Evolutionary conservation across 2,329 filamentous ascomycete genomes (phyloP).

Genomic region (Botrytis squamosa): DNA sequence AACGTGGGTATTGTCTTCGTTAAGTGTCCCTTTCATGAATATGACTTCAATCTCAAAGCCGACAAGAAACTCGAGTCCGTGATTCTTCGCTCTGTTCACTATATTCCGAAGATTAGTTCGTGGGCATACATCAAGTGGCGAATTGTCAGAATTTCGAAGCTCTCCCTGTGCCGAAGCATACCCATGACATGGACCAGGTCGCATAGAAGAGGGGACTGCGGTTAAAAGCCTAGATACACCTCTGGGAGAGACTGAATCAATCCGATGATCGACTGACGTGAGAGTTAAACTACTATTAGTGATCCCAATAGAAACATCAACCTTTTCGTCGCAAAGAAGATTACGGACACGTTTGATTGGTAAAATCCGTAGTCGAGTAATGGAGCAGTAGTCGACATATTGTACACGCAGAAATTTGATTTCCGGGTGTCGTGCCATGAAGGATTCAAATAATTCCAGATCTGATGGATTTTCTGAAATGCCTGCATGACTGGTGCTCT

Average conservation of each 20-base stretch:
- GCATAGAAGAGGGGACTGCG: conserved; percentile 64
- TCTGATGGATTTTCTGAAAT: conserved; percentile 21
- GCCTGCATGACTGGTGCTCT: background rate
- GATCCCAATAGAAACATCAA: conserved; percentile 51
- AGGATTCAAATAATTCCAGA: conserved; percentile 38
- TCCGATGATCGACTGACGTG: conserved; percentile 63
- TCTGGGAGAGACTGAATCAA: conserved; percentile 53
- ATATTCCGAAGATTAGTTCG: conserved; percentile 59
- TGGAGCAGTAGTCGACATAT: conserved; percentile 78
- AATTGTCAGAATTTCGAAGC: conserved; percentile 59
- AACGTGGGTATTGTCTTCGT: conserved; percentile 37
- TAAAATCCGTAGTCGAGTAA: conserved; percentile 63
- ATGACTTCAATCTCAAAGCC: conserved; percentile 84
- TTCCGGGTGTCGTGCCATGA: conserved; percentile 50
- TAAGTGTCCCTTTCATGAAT: conserved; percentile 52
- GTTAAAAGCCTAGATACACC: conserved; percentile 67
- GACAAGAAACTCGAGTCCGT: conserved; percentile 59
- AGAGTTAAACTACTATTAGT: conserved; percentile 64
- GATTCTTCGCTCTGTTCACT: conserved; percentile 50
- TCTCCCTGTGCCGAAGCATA: conserved; percentile 67
- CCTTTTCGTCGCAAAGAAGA: conserved; percentile 43
- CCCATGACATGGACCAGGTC: conserved; percentile 54
- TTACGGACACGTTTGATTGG: conserved; percentile 58
- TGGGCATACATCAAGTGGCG: conserved; percentile 58
- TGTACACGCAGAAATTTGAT: conserved; percentile 70